Percentiles rank a stretch among this genome's conserved stretches.
Evolutionary conservation across 148 eudicot genomes (phyloP).

Genomic region (Rhododendron griersonianum): DNA sequence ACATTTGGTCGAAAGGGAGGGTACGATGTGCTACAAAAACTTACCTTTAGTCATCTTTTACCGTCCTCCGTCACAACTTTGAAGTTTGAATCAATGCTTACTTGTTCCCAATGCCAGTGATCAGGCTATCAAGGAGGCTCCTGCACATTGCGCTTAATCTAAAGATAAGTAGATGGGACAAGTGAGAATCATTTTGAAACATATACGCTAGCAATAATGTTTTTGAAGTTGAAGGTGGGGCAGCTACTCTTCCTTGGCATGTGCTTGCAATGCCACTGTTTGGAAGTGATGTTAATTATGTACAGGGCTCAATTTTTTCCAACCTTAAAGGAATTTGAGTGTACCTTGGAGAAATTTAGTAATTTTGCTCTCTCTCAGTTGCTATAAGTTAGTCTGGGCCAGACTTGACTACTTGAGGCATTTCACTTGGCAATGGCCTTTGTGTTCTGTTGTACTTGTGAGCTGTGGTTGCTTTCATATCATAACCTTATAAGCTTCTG

Average conservation of each 20-base stretch:
- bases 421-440: background rate
- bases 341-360: background rate
- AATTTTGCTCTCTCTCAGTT: background rate
- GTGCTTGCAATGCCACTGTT: background rate
- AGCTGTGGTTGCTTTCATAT: background rate
- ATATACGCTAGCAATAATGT: background rate
- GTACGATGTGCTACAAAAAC: background rate
- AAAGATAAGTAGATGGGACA: background rate
- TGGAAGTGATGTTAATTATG: background rate
- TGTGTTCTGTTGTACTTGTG: background rate
- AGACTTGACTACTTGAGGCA: background rate
- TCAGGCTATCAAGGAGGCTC: background rate
- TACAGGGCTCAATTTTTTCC: background rate
- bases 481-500: background rate
- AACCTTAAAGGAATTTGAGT: background rate
- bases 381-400: background rate
- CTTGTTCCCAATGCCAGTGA: background rate
- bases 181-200: background rate
- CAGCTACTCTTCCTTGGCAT: background rate
- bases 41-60: background rate
- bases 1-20: background rate
- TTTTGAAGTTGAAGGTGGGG: background rate
- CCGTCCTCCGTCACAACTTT: background rate
- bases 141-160: background rate
- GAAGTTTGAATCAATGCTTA: background rate